These are phyloP conservation scores for Ramaria sp. DNA, from an alignment of 768 basidiomycete species.

Conservation along the genomic window DNA sequence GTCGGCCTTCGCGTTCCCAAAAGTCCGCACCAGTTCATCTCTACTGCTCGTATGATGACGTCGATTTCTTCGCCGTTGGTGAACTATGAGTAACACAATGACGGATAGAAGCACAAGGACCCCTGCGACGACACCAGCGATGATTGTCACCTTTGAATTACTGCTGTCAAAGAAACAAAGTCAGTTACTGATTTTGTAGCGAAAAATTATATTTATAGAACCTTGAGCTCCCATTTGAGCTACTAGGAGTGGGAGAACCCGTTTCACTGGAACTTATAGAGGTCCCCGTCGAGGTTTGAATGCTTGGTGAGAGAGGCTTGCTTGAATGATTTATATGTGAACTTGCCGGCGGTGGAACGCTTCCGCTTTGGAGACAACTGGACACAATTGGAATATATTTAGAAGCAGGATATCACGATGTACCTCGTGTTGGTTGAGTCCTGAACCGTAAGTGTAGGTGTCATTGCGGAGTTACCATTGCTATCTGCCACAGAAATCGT, in stretches of 20 bases:
- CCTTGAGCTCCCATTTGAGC: too few relatives aligned
- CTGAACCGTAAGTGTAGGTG: background rate
- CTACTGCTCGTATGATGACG: background rate
- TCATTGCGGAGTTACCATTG: background rate
- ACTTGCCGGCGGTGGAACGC: too few relatives aligned
- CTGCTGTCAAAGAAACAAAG: background rate
- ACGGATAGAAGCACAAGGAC: background rate
- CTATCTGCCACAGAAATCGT: background rate
- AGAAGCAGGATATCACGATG: background rate
- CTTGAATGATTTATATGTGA: too few relatives aligned
- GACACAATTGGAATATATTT: background rate
- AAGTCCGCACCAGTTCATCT: conserved; percentile 1
- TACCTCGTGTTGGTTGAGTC: conserved; percentile 2
- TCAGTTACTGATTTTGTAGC: background rate
- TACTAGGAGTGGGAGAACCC: too few relatives aligned
- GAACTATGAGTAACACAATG: background rate
- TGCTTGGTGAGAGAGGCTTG: too few relatives aligned
- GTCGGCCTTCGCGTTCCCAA: background rate
- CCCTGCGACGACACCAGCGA: conserved; percentile 1
- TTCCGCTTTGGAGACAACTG: background rate
- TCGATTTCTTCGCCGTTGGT: background rate
- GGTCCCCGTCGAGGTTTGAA: too few relatives aligned
- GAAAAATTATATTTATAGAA: too few relatives aligned
- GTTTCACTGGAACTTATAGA: background rate
- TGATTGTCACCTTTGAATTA: background rate